These are phyloP conservation scores for Magnusiomyces clavatus DNA, from an alignment of 1,139 yeast species.

Conservation along the genomic window DNA sequence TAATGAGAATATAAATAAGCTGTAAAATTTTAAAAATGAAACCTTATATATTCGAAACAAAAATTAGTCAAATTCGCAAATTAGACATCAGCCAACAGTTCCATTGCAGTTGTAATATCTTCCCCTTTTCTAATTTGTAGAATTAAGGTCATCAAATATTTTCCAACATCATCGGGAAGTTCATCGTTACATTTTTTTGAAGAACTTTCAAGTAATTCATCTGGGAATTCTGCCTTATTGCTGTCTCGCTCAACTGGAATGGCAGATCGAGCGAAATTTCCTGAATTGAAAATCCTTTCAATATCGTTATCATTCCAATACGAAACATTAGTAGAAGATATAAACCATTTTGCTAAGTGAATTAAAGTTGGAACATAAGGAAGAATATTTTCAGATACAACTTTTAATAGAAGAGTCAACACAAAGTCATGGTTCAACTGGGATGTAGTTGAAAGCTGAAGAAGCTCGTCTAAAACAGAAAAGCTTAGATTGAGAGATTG, in stretches of 20 bases:
- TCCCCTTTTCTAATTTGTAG: conserved; percentile 10
- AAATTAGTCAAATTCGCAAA: too few relatives aligned
- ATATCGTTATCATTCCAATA: conserved; percentile 21
- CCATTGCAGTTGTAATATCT: conserved; percentile 7
- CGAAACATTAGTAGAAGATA: conserved; percentile 16
- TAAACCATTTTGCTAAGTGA: conserved; percentile 21
- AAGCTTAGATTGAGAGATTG: background rate
- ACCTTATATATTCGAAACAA: too few relatives aligned
- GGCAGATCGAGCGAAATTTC: conserved; percentile 1
- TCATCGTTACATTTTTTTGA: background rate
- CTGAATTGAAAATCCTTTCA: conserved; percentile 13
- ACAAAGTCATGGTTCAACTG: conserved; percentile 15
- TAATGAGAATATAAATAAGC: too few relatives aligned
- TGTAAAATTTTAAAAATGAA: too few relatives aligned
- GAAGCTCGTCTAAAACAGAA: conserved; percentile 15
- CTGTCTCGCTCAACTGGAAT: background rate
- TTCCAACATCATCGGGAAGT: conserved; percentile 5
- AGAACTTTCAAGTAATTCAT: background rate
- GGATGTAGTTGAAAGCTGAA: conserved; percentile 13
- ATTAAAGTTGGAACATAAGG: conserved; percentile 19
- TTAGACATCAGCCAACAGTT: too few relatives aligned
- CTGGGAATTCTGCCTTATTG: background rate
- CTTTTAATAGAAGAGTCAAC: conserved; percentile 18
- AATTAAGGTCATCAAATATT: conserved; percentile 7
- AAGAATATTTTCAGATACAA: conserved; percentile 22